These are phyloP conservation scores for Entophlyctis luteolus DNA, from an alignment of 192 early-diverging fungal genomes.

Conservation along the genomic window DNA sequence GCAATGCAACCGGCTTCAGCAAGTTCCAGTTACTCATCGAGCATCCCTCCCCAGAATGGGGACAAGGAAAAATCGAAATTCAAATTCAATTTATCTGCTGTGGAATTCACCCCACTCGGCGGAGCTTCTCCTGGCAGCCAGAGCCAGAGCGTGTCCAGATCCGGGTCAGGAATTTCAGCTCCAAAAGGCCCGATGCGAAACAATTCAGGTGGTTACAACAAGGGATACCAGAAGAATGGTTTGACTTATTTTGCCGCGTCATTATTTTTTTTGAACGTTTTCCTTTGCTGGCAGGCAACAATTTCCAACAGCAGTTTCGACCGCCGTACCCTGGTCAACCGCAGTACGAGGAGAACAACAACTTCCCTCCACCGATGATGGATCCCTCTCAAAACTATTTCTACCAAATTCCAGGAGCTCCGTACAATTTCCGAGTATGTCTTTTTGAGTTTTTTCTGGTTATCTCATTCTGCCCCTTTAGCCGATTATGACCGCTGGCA, in stretches of 20 bases:
- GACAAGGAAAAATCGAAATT: slow-evolving; percentile 25
- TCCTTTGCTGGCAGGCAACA: neutral
- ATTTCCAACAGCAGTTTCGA: neutral
- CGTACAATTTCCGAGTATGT: no score
- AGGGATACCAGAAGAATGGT: slow-evolving; percentile 23
- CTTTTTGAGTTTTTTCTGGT: no score
- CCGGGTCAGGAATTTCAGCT: slow-evolving; percentile 7
- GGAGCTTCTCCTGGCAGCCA: neutral
- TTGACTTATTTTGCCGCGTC: neutral
- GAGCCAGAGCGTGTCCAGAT: neutral
- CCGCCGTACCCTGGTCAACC: neutral
- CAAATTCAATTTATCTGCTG: slow-evolving; percentile 43
- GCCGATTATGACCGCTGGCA: slow-evolving; percentile 24
- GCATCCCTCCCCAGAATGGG: neutral
- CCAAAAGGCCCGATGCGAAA: slow-evolving; percentile 6
- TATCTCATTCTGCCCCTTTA: no score
- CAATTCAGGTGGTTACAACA: slow-evolving; percentile 22
- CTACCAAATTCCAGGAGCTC: slow-evolving; percentile 6
- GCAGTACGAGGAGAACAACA: slow-evolving; percentile 21
- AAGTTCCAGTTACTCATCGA: neutral
- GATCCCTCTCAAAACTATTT: slow-evolving; percentile 18
- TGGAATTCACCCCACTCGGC: slow-evolving; percentile 39
- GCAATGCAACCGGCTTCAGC: neutral
- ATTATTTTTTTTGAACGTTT: no score
- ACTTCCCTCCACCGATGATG: slow-evolving; percentile 4